phyloP scores from a whole-genome alignment of 1,284 basidiomycete genomes.

The Trichosporon ovoides region DNA sequence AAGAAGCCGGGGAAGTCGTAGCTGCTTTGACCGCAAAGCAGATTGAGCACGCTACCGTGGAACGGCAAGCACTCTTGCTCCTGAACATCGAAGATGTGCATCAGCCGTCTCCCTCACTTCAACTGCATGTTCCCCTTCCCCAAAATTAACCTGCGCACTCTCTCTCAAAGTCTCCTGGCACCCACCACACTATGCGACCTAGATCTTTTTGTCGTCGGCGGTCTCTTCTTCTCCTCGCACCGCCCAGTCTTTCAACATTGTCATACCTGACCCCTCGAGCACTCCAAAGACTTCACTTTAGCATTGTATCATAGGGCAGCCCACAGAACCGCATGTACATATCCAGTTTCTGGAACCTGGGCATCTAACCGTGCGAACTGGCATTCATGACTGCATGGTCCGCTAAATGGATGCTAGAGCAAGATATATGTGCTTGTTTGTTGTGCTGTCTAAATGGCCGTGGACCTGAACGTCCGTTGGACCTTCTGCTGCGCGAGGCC shows the following conservation, averaged over 20 bases:
- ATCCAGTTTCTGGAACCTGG: not conserved
- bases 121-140: too few relatives aligned
- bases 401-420: too few relatives aligned
- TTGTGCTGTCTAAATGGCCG: conserved; percentile 4
- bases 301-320: conserved; percentile 3
- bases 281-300: not conserved
- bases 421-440: not conserved
- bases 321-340: not conserved
- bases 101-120: too few relatives aligned
- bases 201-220: too few relatives aligned
- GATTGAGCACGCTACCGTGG: not conserved
- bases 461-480: conserved; percentile 45
- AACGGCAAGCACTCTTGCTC: not conserved
- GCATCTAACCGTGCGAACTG: not conserved
- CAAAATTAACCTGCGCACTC: too few relatives aligned
- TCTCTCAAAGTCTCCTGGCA: too few relatives aligned
- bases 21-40: not conserved
- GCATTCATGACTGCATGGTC: too few relatives aligned
- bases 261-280: not conserved
- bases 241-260: too few relatives aligned
- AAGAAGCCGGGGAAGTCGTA: not conserved
- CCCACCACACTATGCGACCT: too few relatives aligned
- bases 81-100: not conserved
- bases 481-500: conserved; percentile 43
- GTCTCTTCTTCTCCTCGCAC: too few relatives aligned